Conservation (phyloP, 2,329 filamentous ascomycete species). For the Aspergillus arachidicola region DNA sequence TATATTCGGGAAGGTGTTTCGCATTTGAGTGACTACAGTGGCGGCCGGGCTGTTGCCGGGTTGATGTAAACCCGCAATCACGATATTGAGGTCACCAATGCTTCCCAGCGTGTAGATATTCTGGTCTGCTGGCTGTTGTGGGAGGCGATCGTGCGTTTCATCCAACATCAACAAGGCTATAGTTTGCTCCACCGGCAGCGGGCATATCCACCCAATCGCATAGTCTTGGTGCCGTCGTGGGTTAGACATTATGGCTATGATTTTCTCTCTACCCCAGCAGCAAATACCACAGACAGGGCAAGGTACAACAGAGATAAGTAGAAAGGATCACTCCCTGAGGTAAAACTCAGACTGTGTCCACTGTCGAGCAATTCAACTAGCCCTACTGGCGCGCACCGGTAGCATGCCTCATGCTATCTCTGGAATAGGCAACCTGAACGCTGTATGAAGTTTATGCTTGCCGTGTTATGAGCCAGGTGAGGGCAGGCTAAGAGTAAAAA, state of each 20-base stretch:
- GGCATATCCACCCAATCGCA: constrained; percentile 22
- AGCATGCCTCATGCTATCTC: not conserved
- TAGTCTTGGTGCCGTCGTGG: constrained; percentile 21
- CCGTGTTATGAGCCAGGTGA: not conserved
- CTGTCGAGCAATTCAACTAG: not conserved
- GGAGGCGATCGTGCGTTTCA: constrained; percentile 15
- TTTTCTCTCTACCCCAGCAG: not conserved
- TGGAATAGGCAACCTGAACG: not conserved
- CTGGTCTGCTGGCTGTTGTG: constrained; percentile 12
- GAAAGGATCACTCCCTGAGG: not conserved
- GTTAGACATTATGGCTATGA: not conserved
- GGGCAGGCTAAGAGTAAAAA: not conserved
- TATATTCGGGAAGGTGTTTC: constrained; percentile 23
- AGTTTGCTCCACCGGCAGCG: constrained; percentile 23
- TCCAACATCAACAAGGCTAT: constrained; percentile 25
- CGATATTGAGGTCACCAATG: constrained; percentile 22
- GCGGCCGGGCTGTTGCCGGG: constrained; percentile 19
- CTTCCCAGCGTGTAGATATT: constrained; percentile 22
- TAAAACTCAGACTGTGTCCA: not conserved
- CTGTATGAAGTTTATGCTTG: not conserved
- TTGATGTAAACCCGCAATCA: constrained; percentile 20
- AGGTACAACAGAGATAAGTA: not conserved
- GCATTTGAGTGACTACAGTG: constrained; percentile 22
- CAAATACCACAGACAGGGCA: not conserved
- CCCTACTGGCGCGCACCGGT: not conserved